Base-by-base conservation (phyloP, 371 early-diverging fungal genomes). In the Chytridium lagenaria region DNA sequence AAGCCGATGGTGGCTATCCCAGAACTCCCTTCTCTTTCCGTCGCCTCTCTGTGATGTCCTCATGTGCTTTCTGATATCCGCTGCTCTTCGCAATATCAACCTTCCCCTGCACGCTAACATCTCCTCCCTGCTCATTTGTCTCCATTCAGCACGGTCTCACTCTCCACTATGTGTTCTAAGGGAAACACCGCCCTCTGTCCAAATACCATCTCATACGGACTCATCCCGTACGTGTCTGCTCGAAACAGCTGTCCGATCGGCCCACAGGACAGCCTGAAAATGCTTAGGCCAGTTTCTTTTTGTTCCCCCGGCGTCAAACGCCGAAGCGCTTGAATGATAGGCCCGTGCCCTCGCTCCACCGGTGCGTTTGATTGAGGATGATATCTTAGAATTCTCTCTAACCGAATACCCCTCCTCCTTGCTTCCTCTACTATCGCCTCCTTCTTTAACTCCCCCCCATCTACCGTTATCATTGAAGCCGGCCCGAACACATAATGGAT, bases 151-250 rank as follows among this genome's bases (percentile, higher is more conserved):
- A 64, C 23, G 5, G 64, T 64, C 7, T 30, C 23, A 10, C 64
- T 15, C 34, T 71, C 71, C n/a, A n/a, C 40, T 16, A 55, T 5
- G 34, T n/a, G 52, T n/a, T 64, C 71, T 19, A 49, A 22, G 7
- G 71, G 66, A 3, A 71, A 36, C 37, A 72, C 0, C 0, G 71
- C 31, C 2, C 2, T 44, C 52, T 72, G 66, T 19, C 72, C 72
- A 59, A 67, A 36, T 7, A 38, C 44, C 23, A 67, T 0, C 33
- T 72, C 38, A 52, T 36, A 55, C 36, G 66, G 55, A 37, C 28
- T 64, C 28, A 66, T 28, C 59, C 70, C 64, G 57, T 55, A 26
- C 7, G 15, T 30, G 30, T 55, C 30, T 10, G 10, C 16, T 23
- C 57, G 10, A n/a, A 10, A 7, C 23, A 7, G 57, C 23, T 55